Evolutionary conservation across 2,329 filamentous ascomycete species (phyloP).

Genomic region (Penicillium olsonii): DNA sequence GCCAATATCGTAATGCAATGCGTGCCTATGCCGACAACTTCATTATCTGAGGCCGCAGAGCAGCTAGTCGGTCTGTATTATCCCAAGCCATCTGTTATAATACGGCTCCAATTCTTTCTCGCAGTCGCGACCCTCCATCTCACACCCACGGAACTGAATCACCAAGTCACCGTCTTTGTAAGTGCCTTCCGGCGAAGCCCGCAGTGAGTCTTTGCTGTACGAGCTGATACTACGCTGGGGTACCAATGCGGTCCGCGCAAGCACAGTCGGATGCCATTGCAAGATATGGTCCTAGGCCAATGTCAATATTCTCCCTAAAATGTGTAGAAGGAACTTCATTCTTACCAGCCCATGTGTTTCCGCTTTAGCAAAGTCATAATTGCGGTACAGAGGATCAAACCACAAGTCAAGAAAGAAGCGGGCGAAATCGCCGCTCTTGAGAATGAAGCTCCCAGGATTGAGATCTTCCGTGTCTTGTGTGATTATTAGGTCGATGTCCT

Average conservation of each 20-base stretch:
- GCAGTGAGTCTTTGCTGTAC: conserved; percentile 59
- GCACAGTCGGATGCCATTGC: conserved; percentile 95
- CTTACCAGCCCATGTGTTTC: conserved; percentile 86
- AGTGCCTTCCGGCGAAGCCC: conserved; percentile 53
- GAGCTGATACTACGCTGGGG: conserved; percentile 82
- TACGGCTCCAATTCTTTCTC: conserved; percentile 68
- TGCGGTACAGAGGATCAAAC: conserved; percentile 92
- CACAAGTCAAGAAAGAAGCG: conserved; percentile 92
- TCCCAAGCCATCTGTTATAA: conserved; percentile 45
- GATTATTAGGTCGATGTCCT: conserved; percentile 77
- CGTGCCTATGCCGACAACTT: background rate
- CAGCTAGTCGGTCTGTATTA: conserved; percentile 23
- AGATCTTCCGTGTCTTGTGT: conserved; percentile 83
- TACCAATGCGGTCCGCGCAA: conserved; percentile 86
- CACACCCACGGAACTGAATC: conserved; percentile 75
- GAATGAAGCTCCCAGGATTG: conserved; percentile 72
- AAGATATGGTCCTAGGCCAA: conserved; percentile 72
- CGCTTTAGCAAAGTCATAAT: conserved; percentile 94
- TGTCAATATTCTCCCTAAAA: conserved; percentile 27
- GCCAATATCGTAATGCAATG: background rate
- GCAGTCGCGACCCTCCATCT: conserved; percentile 61
- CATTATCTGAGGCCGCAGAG: background rate
- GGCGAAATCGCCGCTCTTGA: conserved; percentile 85
- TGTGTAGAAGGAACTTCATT: background rate
- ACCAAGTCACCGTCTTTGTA: conserved; percentile 86